Evolutionary conservation across 2,329 filamentous ascomycete genomes (phyloP), one percentile per base, ranked within the genome.

Genomic region (Diplodia sapinea): DNA sequence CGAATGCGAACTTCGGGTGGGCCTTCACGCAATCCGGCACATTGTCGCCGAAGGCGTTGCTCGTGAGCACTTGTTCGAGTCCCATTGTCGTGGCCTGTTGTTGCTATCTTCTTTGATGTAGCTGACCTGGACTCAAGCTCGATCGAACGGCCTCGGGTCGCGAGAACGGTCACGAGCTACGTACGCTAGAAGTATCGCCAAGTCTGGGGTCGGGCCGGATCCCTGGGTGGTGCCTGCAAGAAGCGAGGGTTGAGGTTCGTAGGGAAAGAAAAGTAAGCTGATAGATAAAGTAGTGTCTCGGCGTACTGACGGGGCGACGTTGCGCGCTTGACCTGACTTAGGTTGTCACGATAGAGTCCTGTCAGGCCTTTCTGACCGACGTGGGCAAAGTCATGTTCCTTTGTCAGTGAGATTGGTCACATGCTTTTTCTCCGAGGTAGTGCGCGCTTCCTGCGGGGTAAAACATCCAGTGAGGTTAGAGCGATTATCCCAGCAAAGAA

Each of bases 1-100:
- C 64, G 12, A 57, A 40, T 38, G 64, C 40, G 51, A 56, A 31
- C 23, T 33, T 43, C 7, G 64, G 64, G 5, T 66, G 54, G 13
- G 17, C 13, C 31, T 59, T 12, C 9, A 33, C 31, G 59, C 51
- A 38, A 29, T 31, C 38, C 29, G 15, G n/a, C 29, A 49, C 17
- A 17, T 17, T 13, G 26, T 62, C 26, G 26, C 56, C 26, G 7
- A 61, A 7, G 15, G 36, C 56, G 40, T 17, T 50, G 40, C 52
- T 36, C 52, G 26, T 12, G 1, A 62, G 40, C 1, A 29, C n/a
- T 20, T 43, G 47, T 51, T 63, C 47, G n/a, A 52, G 3, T 3
- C 59, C 59, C 59, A 63, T 63, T 26, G 43, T 62, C 15, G 23
- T 2, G 12, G 11, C 4, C 2, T n/a, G 8, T 17, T 36, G 13